phyloP scores from a whole-genome alignment of 176 grass and related monocot species.

The Secale cereale region DNA sequence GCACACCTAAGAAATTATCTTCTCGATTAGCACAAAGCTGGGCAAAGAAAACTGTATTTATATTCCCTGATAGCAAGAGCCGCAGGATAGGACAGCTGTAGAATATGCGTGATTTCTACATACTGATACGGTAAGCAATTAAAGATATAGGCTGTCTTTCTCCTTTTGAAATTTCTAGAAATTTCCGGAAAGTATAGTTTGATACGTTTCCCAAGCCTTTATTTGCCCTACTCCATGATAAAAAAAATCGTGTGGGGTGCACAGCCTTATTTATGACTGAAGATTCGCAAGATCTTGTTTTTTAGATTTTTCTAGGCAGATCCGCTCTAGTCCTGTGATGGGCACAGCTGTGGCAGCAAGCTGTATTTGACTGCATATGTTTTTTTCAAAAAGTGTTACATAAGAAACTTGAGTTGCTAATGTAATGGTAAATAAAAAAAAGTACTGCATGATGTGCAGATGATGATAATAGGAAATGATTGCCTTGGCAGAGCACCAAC shows the following conservation, averaged over 20 bases:
- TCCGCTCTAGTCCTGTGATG: constrained; percentile 67
- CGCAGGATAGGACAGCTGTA: neutral
- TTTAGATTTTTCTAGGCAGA: constrained; percentile 54
- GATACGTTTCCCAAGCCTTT: neutral
- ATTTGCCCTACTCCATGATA: neutral
- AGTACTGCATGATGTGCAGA: neutral
- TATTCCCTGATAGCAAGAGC: neutral
- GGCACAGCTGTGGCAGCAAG: constrained; percentile 75
- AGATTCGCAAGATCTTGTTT: constrained; percentile 73
- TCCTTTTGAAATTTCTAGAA: neutral
- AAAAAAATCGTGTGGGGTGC: neutral
- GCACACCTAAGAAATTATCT: neutral
- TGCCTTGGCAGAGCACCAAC: constrained; percentile 76
- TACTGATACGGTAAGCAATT: neutral
- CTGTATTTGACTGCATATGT: constrained; percentile 63
- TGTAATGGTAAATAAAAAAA: neutral
- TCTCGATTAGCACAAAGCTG: neutral
- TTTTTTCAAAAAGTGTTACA: neutral
- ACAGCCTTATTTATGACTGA: neutral
- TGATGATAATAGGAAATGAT: neutral
- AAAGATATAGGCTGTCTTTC: constrained; percentile 5
- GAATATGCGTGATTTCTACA: neutral
- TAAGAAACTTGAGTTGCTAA: neutral
- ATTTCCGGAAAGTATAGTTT: neutral
- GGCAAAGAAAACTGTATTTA: neutral